Evolutionary conservation across 1,284 basidiomycete species (phyloP).

Genomic region (Inonotus hispidus): DNA sequence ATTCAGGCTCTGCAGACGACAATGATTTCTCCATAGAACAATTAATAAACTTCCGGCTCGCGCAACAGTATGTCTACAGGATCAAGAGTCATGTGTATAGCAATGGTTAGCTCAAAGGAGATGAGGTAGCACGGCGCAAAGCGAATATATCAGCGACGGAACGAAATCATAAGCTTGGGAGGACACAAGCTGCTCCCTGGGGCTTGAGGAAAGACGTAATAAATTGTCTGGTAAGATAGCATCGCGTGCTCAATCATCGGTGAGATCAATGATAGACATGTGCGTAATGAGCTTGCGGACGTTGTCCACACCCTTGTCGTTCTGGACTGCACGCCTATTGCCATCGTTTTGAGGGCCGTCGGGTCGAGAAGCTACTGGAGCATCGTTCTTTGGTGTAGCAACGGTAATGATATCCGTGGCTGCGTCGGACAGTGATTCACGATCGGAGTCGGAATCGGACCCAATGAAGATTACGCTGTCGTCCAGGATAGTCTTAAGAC

Average conservation of each 20-base stretch:
- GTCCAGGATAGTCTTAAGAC: not conserved
- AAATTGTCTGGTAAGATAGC: not conserved
- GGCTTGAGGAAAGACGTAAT: not conserved
- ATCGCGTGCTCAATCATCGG: not conserved
- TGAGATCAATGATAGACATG: constrained; percentile 1
- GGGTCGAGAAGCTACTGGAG: not conserved
- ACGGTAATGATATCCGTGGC: not conserved
- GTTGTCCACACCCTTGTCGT: not conserved
- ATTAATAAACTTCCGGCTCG: no score
- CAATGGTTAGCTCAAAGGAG: not conserved
- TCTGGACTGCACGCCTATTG: no score
- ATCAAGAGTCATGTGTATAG: not conserved
- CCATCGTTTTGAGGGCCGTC: not conserved
- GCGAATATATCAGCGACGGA: not conserved
- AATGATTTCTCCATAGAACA: no score
- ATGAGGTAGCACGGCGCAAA: not conserved
- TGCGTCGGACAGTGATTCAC: not conserved
- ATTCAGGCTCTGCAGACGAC: no score
- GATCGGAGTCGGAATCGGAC: not conserved
- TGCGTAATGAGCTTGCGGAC: not conserved
- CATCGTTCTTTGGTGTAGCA: not conserved
- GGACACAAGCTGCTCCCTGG: no score
- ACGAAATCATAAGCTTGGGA: not conserved
- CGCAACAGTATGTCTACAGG: not conserved
- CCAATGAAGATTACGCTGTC: not conserved